Conservation (phyloP, 108 stramenopile genomes). For the Fragilaria crotonensis region DNA sequence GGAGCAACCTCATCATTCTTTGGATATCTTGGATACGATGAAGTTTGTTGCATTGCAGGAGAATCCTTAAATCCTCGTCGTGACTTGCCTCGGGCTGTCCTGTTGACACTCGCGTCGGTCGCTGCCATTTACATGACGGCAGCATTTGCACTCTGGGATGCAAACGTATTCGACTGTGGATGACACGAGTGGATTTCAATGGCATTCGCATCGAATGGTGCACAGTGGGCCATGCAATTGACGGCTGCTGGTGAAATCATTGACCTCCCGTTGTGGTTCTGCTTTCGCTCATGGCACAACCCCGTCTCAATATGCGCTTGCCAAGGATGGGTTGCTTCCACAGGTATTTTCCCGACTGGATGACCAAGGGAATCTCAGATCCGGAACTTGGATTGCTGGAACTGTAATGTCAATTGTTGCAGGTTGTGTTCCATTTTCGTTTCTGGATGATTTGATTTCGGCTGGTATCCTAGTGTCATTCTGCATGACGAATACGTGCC, state of each 20-base stretch:
- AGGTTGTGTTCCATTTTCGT: constrained; percentile 74
- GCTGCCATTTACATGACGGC: constrained; percentile 66
- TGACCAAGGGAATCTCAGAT: constrained; percentile 53
- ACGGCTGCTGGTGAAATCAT: constrained; percentile 74
- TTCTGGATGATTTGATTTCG: constrained; percentile 74
- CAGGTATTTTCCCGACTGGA: constrained; percentile 56
- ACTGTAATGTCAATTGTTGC: constrained; percentile 68
- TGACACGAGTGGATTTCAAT: constrained; percentile 55
- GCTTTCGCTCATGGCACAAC: constrained; percentile 84
- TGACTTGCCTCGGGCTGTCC: constrained; percentile 72
- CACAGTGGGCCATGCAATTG: constrained; percentile 47
- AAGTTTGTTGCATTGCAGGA: constrained; percentile 73
- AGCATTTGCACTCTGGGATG: constrained; percentile 79
- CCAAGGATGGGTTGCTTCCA: constrained; percentile 83
- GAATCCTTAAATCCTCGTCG: constrained; percentile 79
- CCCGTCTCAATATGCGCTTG: constrained; percentile 79
- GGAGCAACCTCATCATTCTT: constrained; percentile 82
- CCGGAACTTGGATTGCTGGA: constrained; percentile 68
- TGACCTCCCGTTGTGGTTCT: constrained; percentile 86
- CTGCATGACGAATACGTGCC: constrained; percentile 53
- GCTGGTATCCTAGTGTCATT: constrained; percentile 73
- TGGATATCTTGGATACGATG: constrained; percentile 92
- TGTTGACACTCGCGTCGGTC: constrained; percentile 65
- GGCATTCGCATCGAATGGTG: constrained; percentile 59
- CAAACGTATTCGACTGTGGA: constrained; percentile 56